Evolutionary conservation across 768 basidiomycete species (phyloP), one percentile per base, ranked within the genome.

Genomic region (Coprinopsis marcescibilis): DNA sequence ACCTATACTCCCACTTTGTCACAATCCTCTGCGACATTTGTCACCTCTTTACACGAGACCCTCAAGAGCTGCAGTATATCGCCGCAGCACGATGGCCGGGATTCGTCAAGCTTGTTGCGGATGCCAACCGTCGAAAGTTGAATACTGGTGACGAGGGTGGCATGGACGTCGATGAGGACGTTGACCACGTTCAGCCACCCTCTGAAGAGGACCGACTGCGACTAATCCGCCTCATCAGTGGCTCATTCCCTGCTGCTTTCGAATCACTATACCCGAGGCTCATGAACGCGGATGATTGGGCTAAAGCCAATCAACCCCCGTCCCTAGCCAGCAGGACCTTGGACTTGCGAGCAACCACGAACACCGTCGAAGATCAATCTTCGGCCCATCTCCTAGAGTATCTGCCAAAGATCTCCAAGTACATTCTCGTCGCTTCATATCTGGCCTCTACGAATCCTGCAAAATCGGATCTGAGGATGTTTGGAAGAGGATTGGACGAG

Each of bases 401-500:
- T 13, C 67, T 85, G 27, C 81, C 84, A 1, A 73, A 76, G 3
- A 77, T 87, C 72, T 80, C 81, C 17, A 85, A 85, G 56, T 91
- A 80, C 55, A 70, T 92, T 19, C 65, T 93, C 3, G 61, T 92
- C 3, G 85, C 88, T 0, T 77, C 83, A 1, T 95, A 83, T 57
- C 64, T 92, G 32, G 89, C 90, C 4, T 89, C 89, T 33, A 85
- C 83, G 33, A 96, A 95, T 57, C 91, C 92, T 2, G 63, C 81
- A 0, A 84, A 81, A 57, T 82, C 80, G 7, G 92, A 94, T 62
- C 27, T 89, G 52, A 71, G 87, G 29, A 83, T 95, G 77, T 90
- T 96, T 63, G 85, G 86, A 3, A 62, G 91, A 12, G 84, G 80
- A 1, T 49, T 77, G 21, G 82, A 84, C 44, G 86, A 86, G 59